phyloP scores from a whole-genome alignment of 768 basidiomycete species.

The Antrodiella citrinella region DNA sequence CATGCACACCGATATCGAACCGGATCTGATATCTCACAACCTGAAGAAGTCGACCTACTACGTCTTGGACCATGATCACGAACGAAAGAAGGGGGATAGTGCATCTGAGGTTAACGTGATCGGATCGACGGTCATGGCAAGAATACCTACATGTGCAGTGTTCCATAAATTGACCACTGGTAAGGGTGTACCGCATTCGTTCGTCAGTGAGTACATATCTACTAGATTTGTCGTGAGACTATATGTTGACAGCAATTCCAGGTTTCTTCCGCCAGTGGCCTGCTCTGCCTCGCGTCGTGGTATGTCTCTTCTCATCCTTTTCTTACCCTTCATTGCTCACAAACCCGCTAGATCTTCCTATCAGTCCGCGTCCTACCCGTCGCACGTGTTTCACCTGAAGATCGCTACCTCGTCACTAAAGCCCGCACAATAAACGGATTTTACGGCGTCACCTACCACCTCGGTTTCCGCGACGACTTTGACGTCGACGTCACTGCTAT shows the following conservation, averaged over 20 bases:
- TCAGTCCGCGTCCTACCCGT: slow-evolving; percentile 46
- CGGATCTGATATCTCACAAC: too few relatives aligned
- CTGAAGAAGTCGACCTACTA: slow-evolving; percentile 16
- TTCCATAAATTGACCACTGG: slow-evolving; percentile 50
- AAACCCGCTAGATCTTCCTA: slow-evolving; percentile 45
- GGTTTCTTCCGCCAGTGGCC: slow-evolving; percentile 63
- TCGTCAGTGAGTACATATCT: slow-evolving; percentile 36
- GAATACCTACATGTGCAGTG: slow-evolving; percentile 46
- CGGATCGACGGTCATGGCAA: slow-evolving; percentile 15
- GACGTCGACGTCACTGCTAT: slow-evolving; percentile 37
- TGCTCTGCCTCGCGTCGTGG: slow-evolving; percentile 54
- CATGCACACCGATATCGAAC: background rate
- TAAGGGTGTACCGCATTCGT: slow-evolving; percentile 56
- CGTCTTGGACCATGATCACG: slow-evolving; percentile 13
- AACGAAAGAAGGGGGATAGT: slow-evolving; percentile 2
- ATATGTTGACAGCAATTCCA: slow-evolving; percentile 7
- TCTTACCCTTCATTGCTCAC: background rate
- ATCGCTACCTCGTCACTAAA: slow-evolving; percentile 51
- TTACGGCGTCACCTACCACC: slow-evolving; percentile 50
- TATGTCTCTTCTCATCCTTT: slow-evolving; percentile 24
- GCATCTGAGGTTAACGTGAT: background rate
- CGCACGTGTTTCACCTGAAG: slow-evolving; percentile 37
- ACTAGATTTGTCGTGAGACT: background rate
- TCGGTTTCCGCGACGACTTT: slow-evolving; percentile 59
- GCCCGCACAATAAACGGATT: slow-evolving; percentile 51